Evolutionary conservation across 768 basidiomycete species (phyloP).

Genomic region (Suillus fuscotomentosus): DNA sequence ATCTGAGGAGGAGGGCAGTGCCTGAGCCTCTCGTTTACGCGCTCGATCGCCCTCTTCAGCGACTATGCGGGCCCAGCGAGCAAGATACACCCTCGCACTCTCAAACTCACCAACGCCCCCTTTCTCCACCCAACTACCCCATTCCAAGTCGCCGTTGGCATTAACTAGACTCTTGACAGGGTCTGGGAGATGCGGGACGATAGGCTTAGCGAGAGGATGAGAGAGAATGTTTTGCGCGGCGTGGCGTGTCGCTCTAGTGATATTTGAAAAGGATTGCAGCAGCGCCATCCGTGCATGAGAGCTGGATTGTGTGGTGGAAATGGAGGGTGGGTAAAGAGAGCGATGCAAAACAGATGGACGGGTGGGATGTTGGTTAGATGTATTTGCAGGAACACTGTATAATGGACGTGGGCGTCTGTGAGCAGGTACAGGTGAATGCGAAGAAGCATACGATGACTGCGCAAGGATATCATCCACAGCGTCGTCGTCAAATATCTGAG

Average conservation of each 20-base stretch:
- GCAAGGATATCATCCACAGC: constrained; percentile 86
- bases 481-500: constrained; percentile 78
- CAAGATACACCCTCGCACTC: constrained; percentile 92
- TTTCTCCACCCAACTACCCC: constrained; percentile 92
- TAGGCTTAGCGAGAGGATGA: constrained; percentile 94
- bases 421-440: constrained; percentile 80
- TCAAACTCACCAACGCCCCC: constrained; percentile 96
- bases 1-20: constrained; percentile 49
- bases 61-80: constrained; percentile 94
- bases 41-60: constrained; percentile 97
- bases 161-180: constrained; percentile 89
- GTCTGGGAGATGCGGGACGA: constrained; percentile 93
- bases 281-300: constrained; percentile 80
- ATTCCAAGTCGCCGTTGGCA: constrained; percentile 88
- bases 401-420: constrained; percentile 75
- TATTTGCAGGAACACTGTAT: constrained; percentile 29
- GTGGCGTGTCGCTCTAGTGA: constrained; percentile 89
- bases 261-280: constrained; percentile 91
- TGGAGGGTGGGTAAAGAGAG: constrained; percentile 57
- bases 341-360: constrained; percentile 80
- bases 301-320: constrained; percentile 48
- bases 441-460: constrained; percentile 73
- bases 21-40: constrained; percentile 75
- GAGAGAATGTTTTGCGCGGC: constrained; percentile 94
- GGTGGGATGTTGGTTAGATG: constrained; percentile 55